A percentile compares a stretch with the other conserved stretches of the same genome.
Conservation (phyloP, 305 asterid species). For the Fraxinus xanthoxyloides region DNA sequence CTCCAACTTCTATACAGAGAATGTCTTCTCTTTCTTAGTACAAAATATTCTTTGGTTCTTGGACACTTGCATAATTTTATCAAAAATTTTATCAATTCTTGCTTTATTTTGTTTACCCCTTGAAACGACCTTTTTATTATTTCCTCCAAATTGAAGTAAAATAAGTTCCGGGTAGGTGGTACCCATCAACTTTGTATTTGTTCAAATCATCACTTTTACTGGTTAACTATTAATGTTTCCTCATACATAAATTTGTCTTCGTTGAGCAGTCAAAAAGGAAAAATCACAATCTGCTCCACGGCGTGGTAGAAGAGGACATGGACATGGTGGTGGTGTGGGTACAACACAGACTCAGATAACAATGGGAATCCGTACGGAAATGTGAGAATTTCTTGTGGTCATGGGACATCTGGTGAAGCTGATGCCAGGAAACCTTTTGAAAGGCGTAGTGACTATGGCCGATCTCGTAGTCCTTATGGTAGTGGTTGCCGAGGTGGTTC, state of each 20-base stretch:
- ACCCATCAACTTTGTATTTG: not conserved
- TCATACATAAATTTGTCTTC: not conserved
- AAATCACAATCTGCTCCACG: conserved; percentile 60
- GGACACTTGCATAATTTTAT: not conserved
- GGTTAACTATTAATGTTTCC: not conserved
- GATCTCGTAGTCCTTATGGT: no score
- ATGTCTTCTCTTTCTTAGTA: no score
- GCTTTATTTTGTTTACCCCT: not conserved
- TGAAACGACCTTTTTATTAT: no score
- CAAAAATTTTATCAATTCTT: no score
- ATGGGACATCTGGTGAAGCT: no score
- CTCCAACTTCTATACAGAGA: no score
- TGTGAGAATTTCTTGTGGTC: conserved; percentile 44
- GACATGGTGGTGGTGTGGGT: conserved; percentile 37
- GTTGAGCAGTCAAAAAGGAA: conserved; percentile 53
- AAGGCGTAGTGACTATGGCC: no score
- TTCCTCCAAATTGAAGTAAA: no score
- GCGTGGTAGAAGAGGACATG: conserved; percentile 69
- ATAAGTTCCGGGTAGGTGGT: not conserved
- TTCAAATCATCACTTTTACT: not conserved
- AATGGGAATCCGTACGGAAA: conserved; percentile 45
- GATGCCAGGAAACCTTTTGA: no score
- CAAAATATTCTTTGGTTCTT: not conserved
- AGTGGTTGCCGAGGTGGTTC: no score
- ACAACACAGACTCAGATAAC: conserved; percentile 42